Conservation (phyloP, 345 rosid genomes). For the Dovyalis caffra region DNA sequence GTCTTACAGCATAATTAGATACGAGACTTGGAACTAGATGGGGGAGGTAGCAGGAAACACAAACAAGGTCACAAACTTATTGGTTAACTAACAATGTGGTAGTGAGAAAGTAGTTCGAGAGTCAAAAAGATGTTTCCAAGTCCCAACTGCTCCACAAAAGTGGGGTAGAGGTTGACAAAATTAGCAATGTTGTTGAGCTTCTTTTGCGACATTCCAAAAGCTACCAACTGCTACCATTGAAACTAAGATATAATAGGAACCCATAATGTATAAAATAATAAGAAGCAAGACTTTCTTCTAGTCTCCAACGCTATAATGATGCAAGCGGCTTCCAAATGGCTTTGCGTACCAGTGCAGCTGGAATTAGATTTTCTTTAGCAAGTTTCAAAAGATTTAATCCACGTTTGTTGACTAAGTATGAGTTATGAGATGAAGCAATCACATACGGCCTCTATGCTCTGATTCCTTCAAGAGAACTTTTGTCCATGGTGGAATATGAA, state of each 20-base stretch:
- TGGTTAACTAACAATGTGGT: constrained; percentile 11
- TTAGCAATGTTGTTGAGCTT: constrained; percentile 47
- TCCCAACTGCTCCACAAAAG: constrained; percentile 46
- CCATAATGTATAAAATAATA: constrained; percentile 10
- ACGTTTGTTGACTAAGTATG: constrained; percentile 15
- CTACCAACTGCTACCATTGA: constrained; percentile 48
- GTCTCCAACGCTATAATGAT: constrained; percentile 27
- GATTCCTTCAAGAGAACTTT: constrained; percentile 5
- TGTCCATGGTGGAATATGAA: background rate
- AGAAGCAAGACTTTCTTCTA: constrained; percentile 25
- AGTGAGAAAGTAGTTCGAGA: constrained; percentile 27
- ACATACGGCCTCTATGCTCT: background rate
- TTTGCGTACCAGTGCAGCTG: constrained; percentile 22
- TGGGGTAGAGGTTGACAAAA: constrained; percentile 40
- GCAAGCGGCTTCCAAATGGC: background rate
- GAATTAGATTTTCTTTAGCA: constrained; percentile 24
- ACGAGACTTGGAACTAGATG: background rate
- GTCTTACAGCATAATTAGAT: background rate
- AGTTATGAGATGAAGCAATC: constrained; percentile 8
- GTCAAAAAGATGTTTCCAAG: constrained; percentile 17
- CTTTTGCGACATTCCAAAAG: constrained; percentile 42
- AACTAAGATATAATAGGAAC: constrained; percentile 9
- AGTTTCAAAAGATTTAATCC: constrained; percentile 15
- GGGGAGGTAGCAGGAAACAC: constrained; percentile 7
- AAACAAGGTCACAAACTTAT: constrained; percentile 12